Evolutionary conservation across 2,329 filamentous ascomycete species (phyloP).

Genomic region (Lecanicillium sp.): DNA sequence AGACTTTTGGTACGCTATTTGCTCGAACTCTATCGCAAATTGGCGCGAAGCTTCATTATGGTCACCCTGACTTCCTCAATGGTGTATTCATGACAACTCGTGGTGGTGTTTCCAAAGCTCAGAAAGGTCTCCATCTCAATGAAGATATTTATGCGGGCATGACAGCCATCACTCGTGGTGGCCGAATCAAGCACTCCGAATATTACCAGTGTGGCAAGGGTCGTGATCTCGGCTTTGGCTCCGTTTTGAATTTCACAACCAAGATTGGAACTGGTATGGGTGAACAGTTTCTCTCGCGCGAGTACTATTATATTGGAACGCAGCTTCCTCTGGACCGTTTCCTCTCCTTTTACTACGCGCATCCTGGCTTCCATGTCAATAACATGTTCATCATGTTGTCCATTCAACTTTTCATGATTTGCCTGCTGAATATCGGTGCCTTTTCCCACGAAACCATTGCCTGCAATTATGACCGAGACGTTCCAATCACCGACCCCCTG

Average conservation of each 20-base stretch:
- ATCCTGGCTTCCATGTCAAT: slow-evolving; percentile 98
- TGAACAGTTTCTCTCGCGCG: slow-evolving; percentile 95
- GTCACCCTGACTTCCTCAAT: slow-evolving; percentile 98
- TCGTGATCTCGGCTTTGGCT: slow-evolving; percentile 99
- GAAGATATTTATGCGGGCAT: slow-evolving; percentile 99
- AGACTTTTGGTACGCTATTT: slow-evolving; percentile 98
- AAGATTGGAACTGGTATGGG: slow-evolving; percentile 99
- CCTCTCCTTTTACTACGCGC: slow-evolving; percentile 98
- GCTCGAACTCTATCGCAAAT: slow-evolving; percentile 94
- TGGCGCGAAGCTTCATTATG: slow-evolving; percentile 96
- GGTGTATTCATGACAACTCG: slow-evolving; percentile 98
- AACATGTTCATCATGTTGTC: slow-evolving; percentile 99
- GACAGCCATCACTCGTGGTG: slow-evolving; percentile 89
- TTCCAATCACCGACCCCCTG: slow-evolving; percentile 81
- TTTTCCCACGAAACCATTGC: slow-evolving; percentile 79
- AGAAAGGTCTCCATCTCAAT: slow-evolving; percentile 96
- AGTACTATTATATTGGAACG: slow-evolving; percentile 98
- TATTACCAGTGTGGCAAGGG: slow-evolving; percentile 99
- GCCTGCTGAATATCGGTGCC: slow-evolving; percentile 80
- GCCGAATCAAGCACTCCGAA: slow-evolving; percentile 99
- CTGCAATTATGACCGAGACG: slow-evolving; percentile 77
- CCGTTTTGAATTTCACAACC: slow-evolving; percentile 98
- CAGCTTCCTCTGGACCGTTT: slow-evolving; percentile 95
- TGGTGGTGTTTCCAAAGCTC: slow-evolving; percentile 96
- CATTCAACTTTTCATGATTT: slow-evolving; percentile 97